Base-by-base conservation (phyloP, 805 yeast genomes). In the Candida quercuum region DNA sequence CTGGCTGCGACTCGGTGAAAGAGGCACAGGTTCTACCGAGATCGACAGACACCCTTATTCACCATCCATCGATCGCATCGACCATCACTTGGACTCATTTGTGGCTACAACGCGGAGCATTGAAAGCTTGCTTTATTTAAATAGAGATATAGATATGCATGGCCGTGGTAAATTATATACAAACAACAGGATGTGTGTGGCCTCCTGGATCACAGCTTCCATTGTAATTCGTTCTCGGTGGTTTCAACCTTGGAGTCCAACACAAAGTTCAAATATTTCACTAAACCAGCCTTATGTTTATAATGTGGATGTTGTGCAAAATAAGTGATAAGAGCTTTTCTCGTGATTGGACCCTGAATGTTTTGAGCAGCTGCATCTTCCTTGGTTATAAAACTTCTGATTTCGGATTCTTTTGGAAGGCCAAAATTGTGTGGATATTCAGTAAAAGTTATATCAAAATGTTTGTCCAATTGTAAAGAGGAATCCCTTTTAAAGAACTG, bases 331-430 rank as follows among this genome's bases (percentile, higher is more conserved):
- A 85, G 82, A 48, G 85, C 95, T 33, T 63, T 60, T 42, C 74
- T 78, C 2, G 91, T 78, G 14, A 81, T 33, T 6, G 37, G 9
- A 6, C 42, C 46, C 9, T 35, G 32, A 3, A 31, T 17, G 9
- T 27, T 23, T 5, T 30, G 62, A 18, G 77, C 78, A 14, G n/a
- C 15, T 6, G 8, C 6, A 56, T 78, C 86, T 39, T 71, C 70
- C 15, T 95, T 94, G 22, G 76, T 75, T 38, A 89, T 76, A 59
- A 73, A 86, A 35, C 67, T 65, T 51, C 72, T 73, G 40, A 91
- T 69, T 42, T 78, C 83, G 26, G 57, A 45, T 60, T 84, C 86
- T 11, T 76, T 67, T 36, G 98, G 98, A 47, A 93, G 69, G 22
- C 95, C 96, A 71, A 77, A 82, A 52, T 74, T 64, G 64, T 51